phyloP scores from a whole-genome alignment of 176 grass and related monocot genomes.

The Areca catechu region DNA sequence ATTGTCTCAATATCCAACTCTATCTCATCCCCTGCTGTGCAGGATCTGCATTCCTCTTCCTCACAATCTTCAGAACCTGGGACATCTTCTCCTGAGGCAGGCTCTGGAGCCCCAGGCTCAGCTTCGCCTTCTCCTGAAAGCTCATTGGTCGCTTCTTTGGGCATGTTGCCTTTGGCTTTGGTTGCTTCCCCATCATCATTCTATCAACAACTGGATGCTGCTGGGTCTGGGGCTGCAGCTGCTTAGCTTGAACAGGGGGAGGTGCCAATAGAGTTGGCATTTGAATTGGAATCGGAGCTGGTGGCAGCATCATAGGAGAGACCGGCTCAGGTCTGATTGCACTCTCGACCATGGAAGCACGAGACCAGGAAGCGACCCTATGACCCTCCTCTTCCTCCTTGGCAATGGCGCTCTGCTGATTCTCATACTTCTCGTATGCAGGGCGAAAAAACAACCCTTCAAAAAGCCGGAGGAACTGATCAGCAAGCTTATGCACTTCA shows the following conservation, averaged over 20 bases:
- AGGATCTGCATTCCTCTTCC: constrained; percentile 50
- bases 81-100: constrained; percentile 79
- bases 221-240: not conserved
- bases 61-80: constrained; percentile 62
- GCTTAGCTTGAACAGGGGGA: not conserved
- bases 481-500: constrained; percentile 72
- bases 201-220: constrained; percentile 17
- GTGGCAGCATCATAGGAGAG: not conserved
- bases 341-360: not conserved
- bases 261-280: not conserved
- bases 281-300: not conserved
- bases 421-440: constrained; percentile 32
- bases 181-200: constrained; percentile 27
- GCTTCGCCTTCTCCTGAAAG: constrained; percentile 74
- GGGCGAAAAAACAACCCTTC: constrained; percentile 42
- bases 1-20: constrained; percentile 79
- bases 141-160: constrained; percentile 75
- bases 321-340: not conserved
- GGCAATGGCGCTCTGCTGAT: constrained; percentile 24
- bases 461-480: constrained; percentile 47
- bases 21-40: constrained; percentile 75
- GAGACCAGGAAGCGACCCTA: not conserved
- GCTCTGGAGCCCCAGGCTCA: constrained; percentile 56
- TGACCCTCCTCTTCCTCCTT: not conserved
- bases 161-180: constrained; percentile 69